Percentiles rank a stretch among this genome's conserved stretches.
phyloP scores from a whole-genome alignment of 228 moss, liverwort and hornwort genomes.

The Sphagnum magellanicum region DNA sequence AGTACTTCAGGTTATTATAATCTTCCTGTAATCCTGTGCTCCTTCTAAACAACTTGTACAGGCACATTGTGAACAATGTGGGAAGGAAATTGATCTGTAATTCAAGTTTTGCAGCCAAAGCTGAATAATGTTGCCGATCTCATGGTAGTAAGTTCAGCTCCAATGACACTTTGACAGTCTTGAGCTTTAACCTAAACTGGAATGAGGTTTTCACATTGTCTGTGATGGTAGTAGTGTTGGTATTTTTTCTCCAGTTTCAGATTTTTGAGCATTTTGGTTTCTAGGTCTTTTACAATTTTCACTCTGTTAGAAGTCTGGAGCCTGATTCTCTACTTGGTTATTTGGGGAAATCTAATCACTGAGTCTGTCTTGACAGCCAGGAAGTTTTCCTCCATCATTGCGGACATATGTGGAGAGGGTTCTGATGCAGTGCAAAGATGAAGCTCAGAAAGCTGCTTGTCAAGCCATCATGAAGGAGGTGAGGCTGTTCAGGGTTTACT shows the following conservation, averaged over 20 bases:
- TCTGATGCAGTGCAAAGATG: constrained; percentile 78
- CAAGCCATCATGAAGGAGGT: constrained; percentile 92
- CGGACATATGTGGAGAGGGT: constrained; percentile 90
- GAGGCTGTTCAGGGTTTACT: constrained; percentile 1
- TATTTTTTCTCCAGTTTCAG: not conserved
- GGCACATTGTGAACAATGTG: not conserved
- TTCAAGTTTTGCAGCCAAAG: too few species aligned
- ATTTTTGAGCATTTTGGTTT: not conserved
- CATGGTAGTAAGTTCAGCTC: too few species aligned
- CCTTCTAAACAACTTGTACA: too few species aligned
- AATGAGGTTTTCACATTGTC: not conserved
- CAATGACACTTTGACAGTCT: too few species aligned
- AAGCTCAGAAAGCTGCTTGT: constrained; percentile 68
- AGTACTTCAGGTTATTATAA: constrained; percentile 42
- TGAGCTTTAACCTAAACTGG: too few species aligned
- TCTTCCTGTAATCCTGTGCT: not conserved
- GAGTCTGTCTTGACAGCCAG: constrained; percentile 35
- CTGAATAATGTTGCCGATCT: too few species aligned
- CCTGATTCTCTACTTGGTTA: too few species aligned
- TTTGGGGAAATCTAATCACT: not conserved
- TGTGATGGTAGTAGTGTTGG: not conserved
- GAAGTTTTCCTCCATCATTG: constrained; percentile 79
- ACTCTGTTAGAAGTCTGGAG: not conserved
- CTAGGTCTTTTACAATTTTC: not conserved
- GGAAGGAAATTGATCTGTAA: too few species aligned